Conservation (phyloP, 2,329 filamentous ascomycete genomes). For the Botryotinia convoluta region DNA sequence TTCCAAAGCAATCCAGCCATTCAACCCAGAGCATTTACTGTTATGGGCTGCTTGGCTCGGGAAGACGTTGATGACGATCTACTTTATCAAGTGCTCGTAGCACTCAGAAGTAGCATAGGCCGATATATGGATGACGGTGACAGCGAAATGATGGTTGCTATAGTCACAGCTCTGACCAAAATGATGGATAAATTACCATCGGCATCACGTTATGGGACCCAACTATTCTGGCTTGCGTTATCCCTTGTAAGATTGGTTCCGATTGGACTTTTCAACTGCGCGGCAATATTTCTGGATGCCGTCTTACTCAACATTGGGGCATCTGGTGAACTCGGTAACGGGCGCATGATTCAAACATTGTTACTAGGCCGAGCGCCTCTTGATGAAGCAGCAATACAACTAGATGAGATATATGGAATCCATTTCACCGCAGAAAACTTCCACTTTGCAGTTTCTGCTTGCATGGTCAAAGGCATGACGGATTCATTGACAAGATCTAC, state of each 20-base stretch:
- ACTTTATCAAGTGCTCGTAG: slow-evolving; percentile 68
- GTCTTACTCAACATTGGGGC: slow-evolving; percentile 63
- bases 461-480: slow-evolving; percentile 61
- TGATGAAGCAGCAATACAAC: slow-evolving; percentile 58
- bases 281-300: slow-evolving; percentile 62
- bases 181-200: slow-evolving; percentile 69
- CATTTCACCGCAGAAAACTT: slow-evolving; percentile 64
- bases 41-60: slow-evolving; percentile 69
- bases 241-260: slow-evolving; percentile 64
- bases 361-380: slow-evolving; percentile 59
- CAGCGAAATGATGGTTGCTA: slow-evolving; percentile 66
- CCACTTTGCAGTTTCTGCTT: slow-evolving; percentile 64
- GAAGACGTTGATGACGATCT: slow-evolving; percentile 71
- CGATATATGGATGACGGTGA: slow-evolving; percentile 63
- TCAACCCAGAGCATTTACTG: slow-evolving; percentile 65
- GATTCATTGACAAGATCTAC: slow-evolving; percentile 59
- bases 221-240: slow-evolving; percentile 69
- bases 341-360: slow-evolving; percentile 58
- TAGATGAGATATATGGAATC: slow-evolving; percentile 65
- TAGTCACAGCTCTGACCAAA: slow-evolving; percentile 64
- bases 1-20: slow-evolving; percentile 73
- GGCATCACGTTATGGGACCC: slow-evolving; percentile 64
- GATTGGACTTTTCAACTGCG: slow-evolving; percentile 61
- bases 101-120: slow-evolving; percentile 62
- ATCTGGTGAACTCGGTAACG: slow-evolving; percentile 56